These are phyloP conservation scores for Arthrinium puccinioides DNA, from an alignment of 2,329 filamentous ascomycete genomes.

Conservation along the genomic window DNA sequence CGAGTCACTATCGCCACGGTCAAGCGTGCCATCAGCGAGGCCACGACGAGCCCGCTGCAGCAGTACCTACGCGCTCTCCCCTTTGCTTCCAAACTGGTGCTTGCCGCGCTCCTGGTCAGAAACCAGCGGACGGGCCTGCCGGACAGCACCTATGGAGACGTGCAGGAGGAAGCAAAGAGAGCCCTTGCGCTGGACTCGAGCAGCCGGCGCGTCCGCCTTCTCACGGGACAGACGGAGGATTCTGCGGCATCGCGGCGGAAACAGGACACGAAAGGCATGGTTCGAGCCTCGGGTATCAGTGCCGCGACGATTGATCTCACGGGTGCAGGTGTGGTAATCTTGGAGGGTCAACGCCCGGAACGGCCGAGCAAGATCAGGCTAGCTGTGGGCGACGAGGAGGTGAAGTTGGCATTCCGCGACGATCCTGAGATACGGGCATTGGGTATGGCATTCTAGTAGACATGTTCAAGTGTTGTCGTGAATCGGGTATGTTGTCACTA, in stretches of 20 bases:
- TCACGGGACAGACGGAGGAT: constrained; percentile 23
- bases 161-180: constrained; percentile 76
- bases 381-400: constrained; percentile 83
- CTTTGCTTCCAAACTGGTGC: constrained; percentile 74
- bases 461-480: no score
- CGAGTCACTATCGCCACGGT: constrained; percentile 89
- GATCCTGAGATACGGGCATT: constrained; percentile 80
- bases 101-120: constrained; percentile 73
- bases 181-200: constrained; percentile 56
- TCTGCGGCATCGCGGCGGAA: constrained; percentile 10
- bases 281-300: constrained; percentile 38
- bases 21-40: constrained; percentile 90
- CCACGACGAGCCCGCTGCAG: constrained; percentile 85
- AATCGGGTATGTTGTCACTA: no score
- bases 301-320: constrained; percentile 74
- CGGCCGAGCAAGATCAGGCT: constrained; percentile 81
- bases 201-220: constrained; percentile 52
- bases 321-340: constrained; percentile 78
- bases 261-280: constrained; percentile 10
- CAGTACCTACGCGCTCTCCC: constrained; percentile 80
- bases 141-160: constrained; percentile 83
- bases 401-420: constrained; percentile 79
- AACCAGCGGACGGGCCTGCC: constrained; percentile 76
- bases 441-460: constrained; percentile 47
- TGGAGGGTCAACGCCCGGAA: constrained; percentile 76